Percentiles rank a stretch among this genome's conserved stretches.
phyloP scores from a whole-genome alignment of 148 eudicot species.

The Dianthus caryophyllus region DNA sequence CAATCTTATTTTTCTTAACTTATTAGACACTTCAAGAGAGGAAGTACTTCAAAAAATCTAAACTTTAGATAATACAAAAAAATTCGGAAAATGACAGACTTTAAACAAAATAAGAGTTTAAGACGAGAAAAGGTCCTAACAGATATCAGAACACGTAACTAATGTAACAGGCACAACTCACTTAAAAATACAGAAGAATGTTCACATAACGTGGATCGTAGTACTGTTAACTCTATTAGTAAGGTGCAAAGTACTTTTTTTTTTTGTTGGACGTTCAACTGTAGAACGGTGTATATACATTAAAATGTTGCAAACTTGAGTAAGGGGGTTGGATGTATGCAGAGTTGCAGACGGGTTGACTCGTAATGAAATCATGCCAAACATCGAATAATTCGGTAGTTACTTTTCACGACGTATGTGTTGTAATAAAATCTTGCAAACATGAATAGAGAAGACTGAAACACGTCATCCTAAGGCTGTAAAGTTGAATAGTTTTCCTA shows the following conservation, averaged over 20 bases:
- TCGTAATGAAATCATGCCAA: not conserved
- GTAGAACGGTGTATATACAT: not conserved
- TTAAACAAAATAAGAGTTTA: too few relatives aligned
- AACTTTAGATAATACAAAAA: too few relatives aligned
- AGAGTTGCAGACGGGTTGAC: not conserved
- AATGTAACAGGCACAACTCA: not conserved
- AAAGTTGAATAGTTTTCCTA: conserved; percentile 28
- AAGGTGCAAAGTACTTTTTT: too few relatives aligned
- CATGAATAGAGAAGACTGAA: not conserved
- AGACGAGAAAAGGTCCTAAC: too few relatives aligned
- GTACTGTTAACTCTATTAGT: too few relatives aligned
- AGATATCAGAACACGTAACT: not conserved
- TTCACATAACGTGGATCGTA: not conserved
- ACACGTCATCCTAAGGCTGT: conserved; percentile 16
- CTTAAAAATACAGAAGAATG: not conserved
- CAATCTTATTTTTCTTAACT: too few relatives aligned
- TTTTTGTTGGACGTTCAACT: not conserved
- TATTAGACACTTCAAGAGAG: too few relatives aligned
- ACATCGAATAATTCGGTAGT: not conserved
- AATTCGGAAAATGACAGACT: too few relatives aligned
- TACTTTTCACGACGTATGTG: not conserved
- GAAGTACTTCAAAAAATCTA: too few relatives aligned
- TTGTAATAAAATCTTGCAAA: not conserved
- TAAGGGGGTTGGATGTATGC: not conserved
- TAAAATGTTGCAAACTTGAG: too few relatives aligned